Evolutionary conservation across 371 early-diverging fungal genomes (phyloP).

Genomic region (Thermomucor indicae-seudaticae): DNA sequence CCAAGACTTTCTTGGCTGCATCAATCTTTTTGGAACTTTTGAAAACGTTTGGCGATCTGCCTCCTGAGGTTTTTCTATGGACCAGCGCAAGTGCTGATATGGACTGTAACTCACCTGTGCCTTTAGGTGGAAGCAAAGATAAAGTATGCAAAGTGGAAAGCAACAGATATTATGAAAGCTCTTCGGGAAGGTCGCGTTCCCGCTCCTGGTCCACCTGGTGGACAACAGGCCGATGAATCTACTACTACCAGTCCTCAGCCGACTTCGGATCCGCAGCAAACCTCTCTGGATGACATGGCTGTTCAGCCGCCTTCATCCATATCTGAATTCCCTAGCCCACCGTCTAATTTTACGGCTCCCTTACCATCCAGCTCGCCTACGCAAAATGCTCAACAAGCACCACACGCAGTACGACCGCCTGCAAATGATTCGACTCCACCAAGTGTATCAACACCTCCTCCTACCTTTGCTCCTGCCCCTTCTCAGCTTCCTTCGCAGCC

Average conservation of each 20-base stretch:
- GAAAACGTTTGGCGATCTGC: slow-evolving; percentile 76
- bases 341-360: slow-evolving; percentile 45
- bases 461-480: slow-evolving; percentile 5
- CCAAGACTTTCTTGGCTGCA: slow-evolving; percentile 82
- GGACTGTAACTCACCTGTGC: background rate
- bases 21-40: slow-evolving; percentile 81
- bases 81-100: background rate
- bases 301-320: slow-evolving; percentile 24
- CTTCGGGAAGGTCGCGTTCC: slow-evolving; percentile 84
- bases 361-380: slow-evolving; percentile 19
- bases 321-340: slow-evolving; percentile 49
- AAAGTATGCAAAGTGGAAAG: slow-evolving; percentile 94
- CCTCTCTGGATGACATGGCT: slow-evolving; percentile 3
- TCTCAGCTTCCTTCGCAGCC: slow-evolving; percentile 5
- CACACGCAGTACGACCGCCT: too few species aligned
- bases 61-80: slow-evolving; percentile 48
- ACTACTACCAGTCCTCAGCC: slow-evolving; percentile 1
- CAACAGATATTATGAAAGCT: slow-evolving; percentile 90
- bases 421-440: slow-evolving; percentile 5
- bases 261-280: too few species aligned
- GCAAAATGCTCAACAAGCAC: too few species aligned
- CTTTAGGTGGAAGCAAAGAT: slow-evolving; percentile 87
- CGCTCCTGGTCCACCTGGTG: slow-evolving; percentile 58
- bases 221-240: slow-evolving; percentile 11
- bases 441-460: slow-evolving; percentile 21